phyloP scores from a whole-genome alignment of 192 early-diverging fungal genomes.

The Rhizoclosmatium sp. region DNA sequence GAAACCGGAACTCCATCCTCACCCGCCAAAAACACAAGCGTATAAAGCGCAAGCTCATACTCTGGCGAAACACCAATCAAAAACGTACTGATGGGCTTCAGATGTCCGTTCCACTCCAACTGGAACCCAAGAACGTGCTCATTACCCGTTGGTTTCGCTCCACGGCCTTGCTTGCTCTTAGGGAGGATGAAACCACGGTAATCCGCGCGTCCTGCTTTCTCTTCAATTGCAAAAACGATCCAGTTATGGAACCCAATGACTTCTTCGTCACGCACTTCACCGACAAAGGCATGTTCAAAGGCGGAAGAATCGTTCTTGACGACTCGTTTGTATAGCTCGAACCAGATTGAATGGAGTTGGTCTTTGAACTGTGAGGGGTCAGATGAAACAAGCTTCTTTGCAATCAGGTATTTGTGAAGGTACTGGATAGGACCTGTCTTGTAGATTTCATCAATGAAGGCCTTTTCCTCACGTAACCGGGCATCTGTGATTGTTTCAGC shows the following conservation, averaged over 20 bases:
- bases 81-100: constrained; percentile 50
- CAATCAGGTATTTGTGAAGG: constrained; percentile 35
- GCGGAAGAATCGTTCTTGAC: constrained; percentile 43
- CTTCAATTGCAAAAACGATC: constrained; percentile 46
- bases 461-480: constrained; percentile 29
- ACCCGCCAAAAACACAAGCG: constrained; percentile 42
- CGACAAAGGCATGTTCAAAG: constrained; percentile 52
- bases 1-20: constrained; percentile 29
- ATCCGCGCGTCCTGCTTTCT: constrained; percentile 39
- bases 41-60: constrained; percentile 52
- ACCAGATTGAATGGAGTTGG: constrained; percentile 40
- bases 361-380: constrained; percentile 30
- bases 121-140: constrained; percentile 45
- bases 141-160: constrained; percentile 19
- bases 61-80: constrained; percentile 50
- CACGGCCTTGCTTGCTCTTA: constrained; percentile 18
- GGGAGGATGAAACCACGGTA: constrained; percentile 49
- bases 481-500: constrained; percentile 31
- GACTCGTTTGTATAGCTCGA: constrained; percentile 46
- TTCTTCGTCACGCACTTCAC: constrained; percentile 36
- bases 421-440: constrained; percentile 40
- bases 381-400: constrained; percentile 19
- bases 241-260: constrained; percentile 54
- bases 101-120: constrained; percentile 44
- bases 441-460: constrained; percentile 38